Evolutionary conservation across 1,139 yeast genomes (phyloP), one percentile per base, ranked within the genome.

Genomic region (Pichia sp.): DNA sequence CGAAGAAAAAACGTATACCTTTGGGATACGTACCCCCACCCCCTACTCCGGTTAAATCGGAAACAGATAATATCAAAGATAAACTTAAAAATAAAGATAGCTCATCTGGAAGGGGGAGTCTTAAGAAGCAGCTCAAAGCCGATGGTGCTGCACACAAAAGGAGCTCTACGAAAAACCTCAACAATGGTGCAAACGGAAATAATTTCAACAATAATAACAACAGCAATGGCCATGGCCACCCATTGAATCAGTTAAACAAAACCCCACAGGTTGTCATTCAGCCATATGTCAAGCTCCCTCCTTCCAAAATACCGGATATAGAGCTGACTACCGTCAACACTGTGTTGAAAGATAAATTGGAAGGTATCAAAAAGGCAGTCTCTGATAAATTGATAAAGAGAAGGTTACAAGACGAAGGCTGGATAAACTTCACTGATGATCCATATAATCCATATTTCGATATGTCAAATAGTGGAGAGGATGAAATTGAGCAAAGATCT

Each of bases 231-330:
- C n/a, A 30, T 46, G 38, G 15, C 38, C 41, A 32, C 8, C 36
- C 16, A 15, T 16, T n/a, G 10, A 32, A 23, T 7, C 49, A 46
- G 23, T 16, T 41, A 6, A 41, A 49, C 40, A 46, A 53, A 43
- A 16, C 48, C 26, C 51, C 54, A 10, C 64, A 69, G 19, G 63
- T 60, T 32, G 60, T 67, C 10, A 78, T 79, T 50, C 96, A 87
- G 66, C 92, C 95, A 10, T 88, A 89, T 72, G 95, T 89, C 64
- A 87, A 88, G 62, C 72, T 90, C 45, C 95, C 97, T 10, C 87
- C 95, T 32, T 87, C 96, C 2, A 89, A 90, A 72, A 87, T 92
- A 62, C 97, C 98, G 11, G 97, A 92, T 70, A 80, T 92, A 80
- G 96, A 90, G 53, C 76, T 92, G 62, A 84, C 87, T 42, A 88